These are phyloP conservation scores for Peronosclerospora sorghi DNA, from an alignment of 352 stramenopile genomes.

Conservation along the genomic window DNA sequence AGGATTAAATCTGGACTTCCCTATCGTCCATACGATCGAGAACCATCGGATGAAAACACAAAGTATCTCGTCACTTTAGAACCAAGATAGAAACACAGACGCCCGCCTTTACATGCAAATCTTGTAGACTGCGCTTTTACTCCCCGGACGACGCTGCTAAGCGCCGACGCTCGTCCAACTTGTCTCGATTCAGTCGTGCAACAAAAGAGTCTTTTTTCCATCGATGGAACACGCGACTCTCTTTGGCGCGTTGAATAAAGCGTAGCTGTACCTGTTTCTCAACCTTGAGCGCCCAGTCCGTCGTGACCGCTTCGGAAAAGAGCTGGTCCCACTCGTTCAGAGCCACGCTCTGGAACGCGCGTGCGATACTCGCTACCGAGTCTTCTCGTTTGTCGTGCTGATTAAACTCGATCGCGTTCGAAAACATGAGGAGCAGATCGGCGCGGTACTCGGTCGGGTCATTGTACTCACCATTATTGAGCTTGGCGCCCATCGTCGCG, in stretches of 20 bases:
- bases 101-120: background rate
- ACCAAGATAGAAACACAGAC: background rate
- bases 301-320: conserved; percentile 53
- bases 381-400: conserved; percentile 62
- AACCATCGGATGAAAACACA: no score
- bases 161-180: conserved; percentile 45
- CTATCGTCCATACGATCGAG: no score
- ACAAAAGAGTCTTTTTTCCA: conserved; percentile 82
- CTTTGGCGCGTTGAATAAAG: conserved; percentile 45
- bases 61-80: no score
- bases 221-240: conserved; percentile 28
- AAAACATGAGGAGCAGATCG: conserved; percentile 78
- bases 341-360: conserved; percentile 35
- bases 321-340: conserved; percentile 39
- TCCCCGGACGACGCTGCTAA: conserved; percentile 10
- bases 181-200: conserved; percentile 65
- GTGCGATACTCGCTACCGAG: conserved; percentile 68
- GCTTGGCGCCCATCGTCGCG: conserved; percentile 84
- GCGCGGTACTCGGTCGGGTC: conserved; percentile 40
- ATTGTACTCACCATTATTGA: conserved; percentile 43
- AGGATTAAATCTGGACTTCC: no score
- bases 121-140: conserved; percentile 5
- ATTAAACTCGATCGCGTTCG: conserved; percentile 83
- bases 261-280: conserved; percentile 39
- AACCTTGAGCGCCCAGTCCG: conserved; percentile 48